A percentile compares a stretch with the other conserved stretches of the same genome.
These are phyloP conservation scores for Stephanodiscus minutulus DNA, from an alignment of 108 stramenopile genomes.

Conservation along the genomic window DNA sequence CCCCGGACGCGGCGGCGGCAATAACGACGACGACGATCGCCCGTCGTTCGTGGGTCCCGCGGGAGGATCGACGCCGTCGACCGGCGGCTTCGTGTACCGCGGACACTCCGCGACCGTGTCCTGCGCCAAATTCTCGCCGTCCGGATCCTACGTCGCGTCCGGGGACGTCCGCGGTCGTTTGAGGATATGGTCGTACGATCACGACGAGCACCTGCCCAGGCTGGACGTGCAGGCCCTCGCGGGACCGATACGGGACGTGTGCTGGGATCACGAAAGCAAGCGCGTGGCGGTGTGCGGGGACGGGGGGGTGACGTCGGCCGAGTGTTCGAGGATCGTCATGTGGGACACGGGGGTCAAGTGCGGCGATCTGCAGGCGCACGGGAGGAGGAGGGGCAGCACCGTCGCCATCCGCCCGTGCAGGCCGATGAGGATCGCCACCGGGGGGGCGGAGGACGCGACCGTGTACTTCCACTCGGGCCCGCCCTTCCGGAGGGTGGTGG, in stretches of 20 bases:
- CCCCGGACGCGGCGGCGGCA: neutral
- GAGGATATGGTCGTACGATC: slow-evolving; percentile 93
- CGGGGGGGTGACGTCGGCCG: slow-evolving; percentile 28
- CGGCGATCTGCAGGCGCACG: slow-evolving; percentile 64
- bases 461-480: slow-evolving; percentile 91
- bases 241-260: slow-evolving; percentile 85
- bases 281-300: slow-evolving; percentile 62
- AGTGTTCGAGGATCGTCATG: slow-evolving; percentile 47
- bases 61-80: slow-evolving; percentile 24
- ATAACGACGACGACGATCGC: neutral
- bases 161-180: slow-evolving; percentile 87
- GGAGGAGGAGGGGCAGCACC: slow-evolving; percentile 62
- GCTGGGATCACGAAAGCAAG: slow-evolving; percentile 96
- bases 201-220: slow-evolving; percentile 90
- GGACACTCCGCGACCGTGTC: slow-evolving; percentile 86
- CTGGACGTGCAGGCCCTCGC: slow-evolving; percentile 60
- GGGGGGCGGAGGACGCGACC: slow-evolving; percentile 88
- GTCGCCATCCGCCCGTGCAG: slow-evolving; percentile 80
- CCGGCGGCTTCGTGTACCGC: slow-evolving; percentile 84
- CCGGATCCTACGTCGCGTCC: slow-evolving; percentile 89
- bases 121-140: slow-evolving; percentile 72
- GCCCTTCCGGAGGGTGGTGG: slow-evolving; percentile 85
- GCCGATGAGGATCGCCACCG: slow-evolving; percentile 89
- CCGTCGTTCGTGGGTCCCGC: slow-evolving; percentile 7
- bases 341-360: slow-evolving; percentile 61